Base-by-base conservation (phyloP, 257 asterid genomes). In the Capsicum pubescens region DNA sequence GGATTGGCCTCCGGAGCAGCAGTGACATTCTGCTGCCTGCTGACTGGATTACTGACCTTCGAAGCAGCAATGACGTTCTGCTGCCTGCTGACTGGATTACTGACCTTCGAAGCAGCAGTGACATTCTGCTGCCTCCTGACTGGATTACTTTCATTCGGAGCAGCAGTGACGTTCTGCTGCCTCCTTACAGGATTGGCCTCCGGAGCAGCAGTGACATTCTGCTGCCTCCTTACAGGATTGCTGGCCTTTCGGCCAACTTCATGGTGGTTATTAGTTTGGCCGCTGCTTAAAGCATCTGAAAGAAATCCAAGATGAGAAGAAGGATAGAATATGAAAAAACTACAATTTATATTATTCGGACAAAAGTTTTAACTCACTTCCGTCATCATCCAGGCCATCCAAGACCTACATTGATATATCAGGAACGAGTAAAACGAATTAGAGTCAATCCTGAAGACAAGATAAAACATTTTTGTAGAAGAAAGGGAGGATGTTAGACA, bases 341-440 rank as follows among this genome's bases (percentile, higher is more conserved):
- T 81, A 82, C 70, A 83, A 46, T 56, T 70, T 68, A 84, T 85
- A 90, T 82, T 86, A 61, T 61, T 83, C 87, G 87, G 83, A 59
- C 26, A 69, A 64, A 85, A 84, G 67, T 68, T 19, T 63, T 79
- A 88, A 94, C 99, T 96, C 94, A 96, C 99, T 93, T 90, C 97
- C 98, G 71, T 92, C 92, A 54, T 93, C 98, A 84, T 96, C 99
- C 92, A 94, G 89, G 89, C 92, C 97, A 50, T 96, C 99, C 82
- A 96, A 96, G 92, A 96, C 90, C 99, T 96, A 83, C 46, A 81
- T 84, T 83, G 17, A 88, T 61, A 61, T 61, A 61, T 68, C 60
- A 81, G 0, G 60, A 88, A 36, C 17, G 32, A 86, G 86, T 48
- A 80, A 21, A 82, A 21, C 21, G 12, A 81, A 77, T 92, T 83